A percentile compares a stretch with the other conserved stretches of the same genome.
These are phyloP conservation scores for Rosa hybrid DNA, from an alignment of 331 rosid genomes.

Conservation along the genomic window DNA sequence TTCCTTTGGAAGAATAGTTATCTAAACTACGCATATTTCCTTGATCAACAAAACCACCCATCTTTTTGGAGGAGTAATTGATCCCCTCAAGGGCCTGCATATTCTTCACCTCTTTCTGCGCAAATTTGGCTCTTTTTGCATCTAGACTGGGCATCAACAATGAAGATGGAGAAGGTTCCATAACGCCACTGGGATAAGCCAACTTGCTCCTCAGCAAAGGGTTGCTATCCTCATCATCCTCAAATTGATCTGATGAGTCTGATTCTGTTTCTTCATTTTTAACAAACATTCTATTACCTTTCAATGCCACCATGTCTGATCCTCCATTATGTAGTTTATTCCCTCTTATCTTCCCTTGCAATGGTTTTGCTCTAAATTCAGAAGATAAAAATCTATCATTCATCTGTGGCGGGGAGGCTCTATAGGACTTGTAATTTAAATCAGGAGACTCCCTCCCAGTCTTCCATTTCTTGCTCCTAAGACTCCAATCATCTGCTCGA, in stretches of 20 bases:
- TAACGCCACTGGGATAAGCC: constrained; percentile 56
- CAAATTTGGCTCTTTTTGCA: constrained; percentile 53
- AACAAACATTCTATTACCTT: constrained; percentile 44
- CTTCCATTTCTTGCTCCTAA: constrained; percentile 72
- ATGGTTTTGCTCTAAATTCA: constrained; percentile 58
- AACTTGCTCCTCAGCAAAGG: constrained; percentile 71
- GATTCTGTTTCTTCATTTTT: constrained; percentile 91
- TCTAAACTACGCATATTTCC: constrained; percentile 46
- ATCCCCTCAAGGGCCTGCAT: constrained; percentile 34
- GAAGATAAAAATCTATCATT: constrained; percentile 55
- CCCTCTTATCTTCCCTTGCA: constrained; percentile 60
- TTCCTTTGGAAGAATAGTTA: constrained; percentile 53
- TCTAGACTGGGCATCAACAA: constrained; percentile 58
- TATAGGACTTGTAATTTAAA: constrained; percentile 52
- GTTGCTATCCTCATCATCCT: constrained; percentile 77
- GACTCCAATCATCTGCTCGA: constrained; percentile 61
- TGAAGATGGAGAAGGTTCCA: constrained; percentile 57
- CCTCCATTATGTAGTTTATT: constrained; percentile 56
- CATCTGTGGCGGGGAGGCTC: constrained; percentile 74
- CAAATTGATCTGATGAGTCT: constrained; percentile 81
- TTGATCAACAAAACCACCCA: constrained; percentile 47
- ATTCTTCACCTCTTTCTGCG: constrained; percentile 51
- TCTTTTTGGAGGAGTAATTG: constrained; percentile 48
- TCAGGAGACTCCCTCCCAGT: constrained; percentile 71
- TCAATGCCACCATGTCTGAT: constrained; percentile 36